These are phyloP conservation scores for Pseudovirgaria hyperparasitica DNA, from an alignment of 2,329 filamentous ascomycete species.

Conservation along the genomic window DNA sequence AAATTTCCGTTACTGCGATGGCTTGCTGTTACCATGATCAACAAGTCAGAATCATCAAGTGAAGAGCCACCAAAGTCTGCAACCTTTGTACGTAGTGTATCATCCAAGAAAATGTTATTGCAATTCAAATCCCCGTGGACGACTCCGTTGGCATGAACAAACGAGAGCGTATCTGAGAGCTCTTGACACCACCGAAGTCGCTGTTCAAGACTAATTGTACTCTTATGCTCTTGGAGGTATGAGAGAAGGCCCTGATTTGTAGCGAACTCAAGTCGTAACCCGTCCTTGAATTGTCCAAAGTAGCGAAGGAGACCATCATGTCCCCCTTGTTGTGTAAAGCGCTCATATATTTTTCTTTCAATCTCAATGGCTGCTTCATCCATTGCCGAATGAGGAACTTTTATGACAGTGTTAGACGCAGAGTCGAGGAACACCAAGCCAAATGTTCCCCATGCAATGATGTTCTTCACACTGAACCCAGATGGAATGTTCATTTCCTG, in stretches of 20 bases:
- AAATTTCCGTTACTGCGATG: slow-evolving; percentile 1
- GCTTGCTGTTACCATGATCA: slow-evolving; percentile 1
- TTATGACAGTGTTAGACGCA: slow-evolving; percentile 2
- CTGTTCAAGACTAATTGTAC: slow-evolving; percentile 1
- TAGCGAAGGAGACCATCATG: slow-evolving; percentile 3
- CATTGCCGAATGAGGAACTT: slow-evolving; percentile 1
- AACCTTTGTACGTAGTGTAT: slow-evolving; percentile 1
- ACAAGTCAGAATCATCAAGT: slow-evolving; percentile 2
- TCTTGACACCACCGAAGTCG: slow-evolving; percentile 1
- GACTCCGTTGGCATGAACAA: slow-evolving; percentile 2
- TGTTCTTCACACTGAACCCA: slow-evolving; percentile 1
- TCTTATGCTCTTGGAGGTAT: slow-evolving; percentile 1
- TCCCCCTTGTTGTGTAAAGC: slow-evolving; percentile 3
- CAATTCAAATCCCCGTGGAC: slow-evolving; percentile 3
- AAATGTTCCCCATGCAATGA: slow-evolving; percentile 2
- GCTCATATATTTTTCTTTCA: slow-evolving; percentile 4
- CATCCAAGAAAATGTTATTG: slow-evolving; percentile 2
- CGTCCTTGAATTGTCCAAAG: slow-evolving; percentile 1
- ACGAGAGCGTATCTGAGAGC: neutral
- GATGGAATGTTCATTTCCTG: slow-evolving; percentile 2
- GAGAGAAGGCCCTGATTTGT: slow-evolving; percentile 1
- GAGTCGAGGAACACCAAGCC: slow-evolving; percentile 2
- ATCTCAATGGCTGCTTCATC: slow-evolving; percentile 1
- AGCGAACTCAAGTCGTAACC: slow-evolving; percentile 3
- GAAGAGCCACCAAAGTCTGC: slow-evolving; percentile 2